phyloP scores from a whole-genome alignment of 805 yeast species.

The Ogataea populi-albae region DNA sequence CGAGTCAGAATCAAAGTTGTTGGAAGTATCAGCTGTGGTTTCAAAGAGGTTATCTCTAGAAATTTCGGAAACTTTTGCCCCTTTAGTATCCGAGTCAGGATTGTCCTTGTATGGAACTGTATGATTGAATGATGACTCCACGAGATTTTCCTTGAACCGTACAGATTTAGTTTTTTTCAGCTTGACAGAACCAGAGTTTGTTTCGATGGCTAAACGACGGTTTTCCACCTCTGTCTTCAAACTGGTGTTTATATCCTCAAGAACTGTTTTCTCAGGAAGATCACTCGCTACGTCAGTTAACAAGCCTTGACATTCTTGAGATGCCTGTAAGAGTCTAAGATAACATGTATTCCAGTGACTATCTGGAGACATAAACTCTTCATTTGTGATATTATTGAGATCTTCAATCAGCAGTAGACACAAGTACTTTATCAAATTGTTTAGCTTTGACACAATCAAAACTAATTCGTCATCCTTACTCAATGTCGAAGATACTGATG shows the following conservation, averaged over 20 bases:
- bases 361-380: not conserved
- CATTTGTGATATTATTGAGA: conserved; percentile 5
- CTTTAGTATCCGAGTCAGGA: conserved; percentile 1
- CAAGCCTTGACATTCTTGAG: conserved; percentile 4
- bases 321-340: conserved; percentile 4
- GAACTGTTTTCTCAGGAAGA: conserved; percentile 7
- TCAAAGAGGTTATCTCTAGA: conserved; percentile 11
- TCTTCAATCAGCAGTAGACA: conserved; percentile 17
- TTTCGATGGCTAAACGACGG: not conserved
- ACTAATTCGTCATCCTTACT: conserved; percentile 14
- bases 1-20: conserved; percentile 5
- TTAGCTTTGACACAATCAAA: conserved; percentile 9
- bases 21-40: conserved; percentile 1
- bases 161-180: conserved; percentile 24
- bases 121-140: conserved; percentile 16
- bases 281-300: conserved; percentile 3
- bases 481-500: conserved; percentile 1
- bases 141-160: conserved; percentile 23
- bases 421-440: conserved; percentile 15
- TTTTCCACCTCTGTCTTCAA: conserved; percentile 7
- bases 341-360: not conserved
- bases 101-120: conserved; percentile 15
- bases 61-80: not conserved
- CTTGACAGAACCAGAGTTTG: conserved; percentile 6
- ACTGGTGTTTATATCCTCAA: conserved; percentile 2